Percentiles rank a stretch among this genome's conserved stretches.
Evolutionary conservation across 2,329 filamentous ascomycete genomes (phyloP).

Genomic region (Hansfordia pulvinata): DNA sequence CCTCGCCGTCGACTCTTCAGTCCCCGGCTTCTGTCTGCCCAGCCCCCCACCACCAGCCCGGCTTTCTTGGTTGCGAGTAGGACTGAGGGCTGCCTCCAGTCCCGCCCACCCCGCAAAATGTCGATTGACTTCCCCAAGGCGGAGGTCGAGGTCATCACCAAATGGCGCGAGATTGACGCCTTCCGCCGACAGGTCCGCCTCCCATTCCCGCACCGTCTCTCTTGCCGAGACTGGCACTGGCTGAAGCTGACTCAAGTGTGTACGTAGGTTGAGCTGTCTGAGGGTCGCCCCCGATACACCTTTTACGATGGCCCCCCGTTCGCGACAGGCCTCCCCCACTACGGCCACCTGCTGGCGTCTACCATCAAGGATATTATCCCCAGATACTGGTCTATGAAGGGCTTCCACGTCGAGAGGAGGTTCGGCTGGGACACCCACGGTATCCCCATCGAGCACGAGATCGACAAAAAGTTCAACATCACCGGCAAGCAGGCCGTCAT

Average conservation of each 20-base stretch:
- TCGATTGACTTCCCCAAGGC: slow-evolving; percentile 88
- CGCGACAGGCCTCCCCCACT: slow-evolving; percentile 56
- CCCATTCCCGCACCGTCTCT: slow-evolving; percentile 3
- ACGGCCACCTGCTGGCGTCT: slow-evolving; percentile 69
- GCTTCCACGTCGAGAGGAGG: slow-evolving; percentile 77
- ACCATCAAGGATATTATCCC: slow-evolving; percentile 98
- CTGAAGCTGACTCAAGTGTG: slow-evolving; percentile 4
- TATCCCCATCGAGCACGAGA: slow-evolving; percentile 90
- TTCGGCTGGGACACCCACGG: slow-evolving; percentile 97
- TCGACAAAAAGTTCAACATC: slow-evolving; percentile 89
- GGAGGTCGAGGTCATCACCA: slow-evolving; percentile 71
- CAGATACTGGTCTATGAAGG: slow-evolving; percentile 95
- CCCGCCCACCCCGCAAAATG: slow-evolving; percentile 36
- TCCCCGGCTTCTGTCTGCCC: too few species aligned
- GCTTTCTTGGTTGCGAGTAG: too few species aligned
- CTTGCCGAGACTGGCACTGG: neutral
- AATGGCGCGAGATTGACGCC: slow-evolving; percentile 86
- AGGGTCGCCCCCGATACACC: slow-evolving; percentile 72
- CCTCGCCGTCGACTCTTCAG: too few species aligned
- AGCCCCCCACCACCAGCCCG: too few species aligned
- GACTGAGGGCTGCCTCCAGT: too few species aligned
- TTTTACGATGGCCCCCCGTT: slow-evolving; percentile 88
- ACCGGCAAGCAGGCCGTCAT: slow-evolving; percentile 77
- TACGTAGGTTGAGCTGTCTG: slow-evolving; percentile 59
- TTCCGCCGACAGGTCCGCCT: slow-evolving; percentile 63